phyloP scores from a whole-genome alignment of 2,329 filamentous ascomycete species.

The Colletotrichum cereale region DNA sequence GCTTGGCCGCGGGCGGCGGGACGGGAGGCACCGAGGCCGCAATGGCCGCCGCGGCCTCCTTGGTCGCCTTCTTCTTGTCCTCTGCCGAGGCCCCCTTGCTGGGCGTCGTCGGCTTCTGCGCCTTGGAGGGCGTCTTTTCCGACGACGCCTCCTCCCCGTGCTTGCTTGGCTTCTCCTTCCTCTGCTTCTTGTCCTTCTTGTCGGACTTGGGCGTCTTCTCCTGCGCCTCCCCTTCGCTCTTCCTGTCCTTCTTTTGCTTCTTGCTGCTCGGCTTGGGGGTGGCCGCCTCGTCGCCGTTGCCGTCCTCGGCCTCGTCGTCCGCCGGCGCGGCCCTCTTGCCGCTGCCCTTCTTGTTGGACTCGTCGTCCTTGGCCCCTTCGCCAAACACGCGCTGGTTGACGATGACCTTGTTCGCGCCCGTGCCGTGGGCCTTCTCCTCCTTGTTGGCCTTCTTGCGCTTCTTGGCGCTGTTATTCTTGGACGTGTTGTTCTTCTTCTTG shows the following conservation, averaged over 20 bases:
- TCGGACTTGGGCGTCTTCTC: constrained; percentile 45
- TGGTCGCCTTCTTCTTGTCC: constrained; percentile 40
- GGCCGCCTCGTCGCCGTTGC: constrained; percentile 25
- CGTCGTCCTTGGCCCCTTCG: constrained; percentile 67
- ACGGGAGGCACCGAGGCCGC: constrained; percentile 49
- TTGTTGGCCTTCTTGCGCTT: constrained; percentile 55
- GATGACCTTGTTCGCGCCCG: constrained; percentile 77
- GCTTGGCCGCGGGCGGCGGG: constrained; percentile 65
- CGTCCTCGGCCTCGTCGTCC: constrained; percentile 43
- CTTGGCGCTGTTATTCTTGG: constrained; percentile 64
- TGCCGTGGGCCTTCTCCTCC: constrained; percentile 62
- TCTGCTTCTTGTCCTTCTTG: constrained; percentile 53
- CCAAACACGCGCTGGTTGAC: constrained; percentile 84
- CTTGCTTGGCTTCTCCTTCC: constrained; percentile 45
- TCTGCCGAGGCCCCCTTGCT: constrained; percentile 21
- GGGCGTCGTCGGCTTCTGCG: constrained; percentile 32
- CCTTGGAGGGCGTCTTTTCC: constrained; percentile 40
- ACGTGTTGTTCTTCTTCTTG: constrained; percentile 52
- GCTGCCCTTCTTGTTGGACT: constrained; percentile 16
- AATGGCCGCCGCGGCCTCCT: constrained; percentile 42
- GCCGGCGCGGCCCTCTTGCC: constrained; percentile 36
- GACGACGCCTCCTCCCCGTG: constrained; percentile 7
- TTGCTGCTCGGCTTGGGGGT: constrained; percentile 32
- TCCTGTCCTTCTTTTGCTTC: constrained; percentile 45
- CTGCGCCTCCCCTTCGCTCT: constrained; percentile 40